Evolutionary conservation across 1,139 yeast species (phyloP), one percentile per base, ranked within the genome.

Genomic region (Yamadazyma triangularis): DNA sequence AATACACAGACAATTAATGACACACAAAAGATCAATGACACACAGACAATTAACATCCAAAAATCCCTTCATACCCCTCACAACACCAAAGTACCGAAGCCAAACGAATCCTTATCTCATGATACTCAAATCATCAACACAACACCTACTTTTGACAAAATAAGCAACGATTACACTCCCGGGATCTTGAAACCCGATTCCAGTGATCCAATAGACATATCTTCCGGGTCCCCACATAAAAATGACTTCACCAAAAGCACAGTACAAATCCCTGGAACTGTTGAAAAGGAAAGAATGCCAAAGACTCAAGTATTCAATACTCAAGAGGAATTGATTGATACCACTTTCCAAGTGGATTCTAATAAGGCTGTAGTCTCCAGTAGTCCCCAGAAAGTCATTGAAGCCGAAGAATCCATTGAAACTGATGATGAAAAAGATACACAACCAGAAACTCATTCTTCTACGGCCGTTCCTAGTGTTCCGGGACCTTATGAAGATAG

Each of bases 351-450:
- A 18, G 20, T 18, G 9, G 20, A 18, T 7, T 18, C 20, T 6
- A 18, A 18, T 18, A 18, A 18, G 9, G 20, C 20, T 18, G 20
- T 18, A 7, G 6, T 18, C 6, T 18, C 20, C 9, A 18, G 20
- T 18, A 18, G 20, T 9, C 20, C 20, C 3, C 13, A 13, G 14
- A 27, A 27, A 10, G 28, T 25, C 8, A n/a, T n/a, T n/a, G n/a
- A n/a, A n/a, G 25, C 27, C 2, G 37, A 31, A 7, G 39, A 30
- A 8, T 33, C 29, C 8, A 38, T 33, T 6, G 41, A 40, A 28
- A 32, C 45, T n/a, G 49, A 42, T n/a, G 64, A 54, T 20, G 50
- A 41, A 15, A 28, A 24, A 24, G 31, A 39, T 4, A 28, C 28
- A 10, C 32, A 27, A 9, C 23, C n/a, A 1, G 29, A 25, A 13